Percentiles rank a stretch among this genome's conserved stretches.
phyloP scores from a whole-genome alignment of 2,329 filamentous ascomycete genomes.

The Beauveria sp. region DNA sequence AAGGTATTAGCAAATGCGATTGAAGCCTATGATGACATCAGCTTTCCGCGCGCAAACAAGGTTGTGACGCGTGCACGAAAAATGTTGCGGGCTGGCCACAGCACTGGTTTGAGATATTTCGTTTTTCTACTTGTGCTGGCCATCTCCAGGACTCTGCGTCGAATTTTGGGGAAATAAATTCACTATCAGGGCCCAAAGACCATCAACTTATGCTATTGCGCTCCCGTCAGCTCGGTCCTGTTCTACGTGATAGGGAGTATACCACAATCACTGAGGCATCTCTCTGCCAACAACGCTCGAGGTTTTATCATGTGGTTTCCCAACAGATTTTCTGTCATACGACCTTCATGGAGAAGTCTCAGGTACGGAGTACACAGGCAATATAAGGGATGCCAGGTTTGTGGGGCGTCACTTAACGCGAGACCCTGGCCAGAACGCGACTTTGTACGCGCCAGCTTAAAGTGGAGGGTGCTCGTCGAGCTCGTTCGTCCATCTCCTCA shows the following conservation, averaged over 20 bases:
- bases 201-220: no score
- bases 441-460: constrained; percentile 1
- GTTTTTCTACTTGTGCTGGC: constrained; percentile 17
- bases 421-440: constrained; percentile 8
- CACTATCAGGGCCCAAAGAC: no score
- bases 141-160: constrained; percentile 15
- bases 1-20: constrained; percentile 21
- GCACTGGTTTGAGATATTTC: constrained; percentile 18
- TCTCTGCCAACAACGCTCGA: no score
- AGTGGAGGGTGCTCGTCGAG: not conserved
- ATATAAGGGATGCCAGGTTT: not conserved
- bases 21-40: constrained; percentile 27
- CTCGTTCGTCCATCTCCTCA: not conserved
- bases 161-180: not conserved
- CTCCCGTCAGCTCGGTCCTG: no score
- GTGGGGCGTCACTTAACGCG: constrained; percentile 3
- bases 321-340: no score
- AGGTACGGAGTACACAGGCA: not conserved
- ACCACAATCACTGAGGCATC: no score
- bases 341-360: no score
- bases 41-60: constrained; percentile 25
- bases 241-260: no score
- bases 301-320: no score
- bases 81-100: constrained; percentile 19
- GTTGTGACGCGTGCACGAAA: constrained; percentile 19